A percentile compares a stretch with the other conserved stretches of the same genome.
Evolutionary conservation across 108 stramenopile species (phyloP).

Genomic region (Pseudonitzschia delicatissima): DNA sequence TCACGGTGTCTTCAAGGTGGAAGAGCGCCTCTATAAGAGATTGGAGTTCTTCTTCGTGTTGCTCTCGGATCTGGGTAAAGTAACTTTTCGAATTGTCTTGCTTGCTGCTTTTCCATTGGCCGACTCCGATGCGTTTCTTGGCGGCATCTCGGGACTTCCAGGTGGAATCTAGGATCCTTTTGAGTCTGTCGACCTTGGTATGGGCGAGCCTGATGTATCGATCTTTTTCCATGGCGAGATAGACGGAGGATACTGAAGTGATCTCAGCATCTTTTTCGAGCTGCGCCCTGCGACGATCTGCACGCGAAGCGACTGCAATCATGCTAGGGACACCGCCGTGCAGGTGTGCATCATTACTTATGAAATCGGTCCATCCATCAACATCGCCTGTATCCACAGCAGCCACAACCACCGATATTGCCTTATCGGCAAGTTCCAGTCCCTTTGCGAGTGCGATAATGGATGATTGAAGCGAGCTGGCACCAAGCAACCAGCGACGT

Average conservation of each 20-base stretch:
- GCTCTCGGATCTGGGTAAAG: slow-evolving; percentile 28
- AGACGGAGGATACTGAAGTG: slow-evolving; percentile 23
- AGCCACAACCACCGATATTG: slow-evolving; percentile 17
- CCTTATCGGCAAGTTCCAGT: slow-evolving; percentile 24
- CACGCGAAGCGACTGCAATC: no score
- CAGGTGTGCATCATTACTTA: no score
- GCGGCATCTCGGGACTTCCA: slow-evolving; percentile 39
- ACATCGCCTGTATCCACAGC: not conserved
- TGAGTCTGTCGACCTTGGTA: slow-evolving; percentile 4
- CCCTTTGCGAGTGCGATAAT: slow-evolving; percentile 24
- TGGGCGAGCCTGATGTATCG: slow-evolving; percentile 16
- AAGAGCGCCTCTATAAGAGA: slow-evolving; percentile 26
- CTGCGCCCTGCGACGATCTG: not conserved
- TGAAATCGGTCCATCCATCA: no score
- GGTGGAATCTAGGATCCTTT: slow-evolving; percentile 29
- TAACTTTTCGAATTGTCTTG: slow-evolving; percentile 23
- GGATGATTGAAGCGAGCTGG: slow-evolving; percentile 8
- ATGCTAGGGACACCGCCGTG: not conserved
- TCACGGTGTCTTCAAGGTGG: slow-evolving; percentile 11
- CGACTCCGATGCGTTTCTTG: slow-evolving; percentile 20
- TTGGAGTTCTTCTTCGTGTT: slow-evolving; percentile 30
- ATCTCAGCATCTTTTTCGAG: slow-evolving; percentile 40
- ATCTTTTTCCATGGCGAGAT: slow-evolving; percentile 19
- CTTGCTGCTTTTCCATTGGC: slow-evolving; percentile 44
- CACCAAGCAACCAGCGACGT: slow-evolving; percentile 16